These are phyloP conservation scores for Moesziomyces sp. DNA, from an alignment of 1,284 basidiomycete species.

Conservation along the genomic window DNA sequence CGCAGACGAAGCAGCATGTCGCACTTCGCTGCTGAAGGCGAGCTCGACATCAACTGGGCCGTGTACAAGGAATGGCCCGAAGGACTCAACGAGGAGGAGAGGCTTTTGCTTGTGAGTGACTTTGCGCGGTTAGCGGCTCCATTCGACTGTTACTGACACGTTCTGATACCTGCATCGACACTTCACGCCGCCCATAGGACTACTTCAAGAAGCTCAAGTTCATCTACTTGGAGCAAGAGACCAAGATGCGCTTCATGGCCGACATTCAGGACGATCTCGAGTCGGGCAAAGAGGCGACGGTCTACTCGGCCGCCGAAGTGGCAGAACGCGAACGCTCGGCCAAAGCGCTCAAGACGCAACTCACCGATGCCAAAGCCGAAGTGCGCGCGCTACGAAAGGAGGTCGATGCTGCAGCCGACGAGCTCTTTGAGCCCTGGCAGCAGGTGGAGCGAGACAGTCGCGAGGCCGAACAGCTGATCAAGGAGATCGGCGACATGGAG, in stretches of 20 bases:
- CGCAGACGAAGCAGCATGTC: slow-evolving; percentile 51
- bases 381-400: slow-evolving; percentile 51
- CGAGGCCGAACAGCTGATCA: slow-evolving; percentile 51
- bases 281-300: slow-evolving; percentile 58
- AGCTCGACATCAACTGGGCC: slow-evolving; percentile 59
- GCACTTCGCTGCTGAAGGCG: slow-evolving; percentile 39
- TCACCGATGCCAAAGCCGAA: slow-evolving; percentile 55
- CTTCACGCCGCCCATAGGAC: slow-evolving; percentile 15
- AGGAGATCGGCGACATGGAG: slow-evolving; percentile 60
- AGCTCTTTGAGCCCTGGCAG: slow-evolving; percentile 48
- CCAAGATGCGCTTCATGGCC: slow-evolving; percentile 62
- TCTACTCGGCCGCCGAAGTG: slow-evolving; percentile 57
- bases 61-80: slow-evolving; percentile 59
- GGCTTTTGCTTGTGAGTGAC: slow-evolving; percentile 34
- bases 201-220: slow-evolving; percentile 65
- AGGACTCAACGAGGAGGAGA: slow-evolving; percentile 55
- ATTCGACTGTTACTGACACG: neutral
- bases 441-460: slow-evolving; percentile 38
- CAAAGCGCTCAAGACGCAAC: slow-evolving; percentile 57
- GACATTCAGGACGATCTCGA: slow-evolving; percentile 61
- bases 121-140: neutral
- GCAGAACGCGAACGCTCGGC: slow-evolving; percentile 53
- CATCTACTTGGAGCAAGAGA: slow-evolving; percentile 63
- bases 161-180: neutral
- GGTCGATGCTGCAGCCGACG: slow-evolving; percentile 51